Percentiles rank a stretch among this genome's conserved stretches.
These are phyloP conservation scores for Avena insularis DNA, from an alignment of 176 grass and related monocot species.

Conservation along the genomic window DNA sequence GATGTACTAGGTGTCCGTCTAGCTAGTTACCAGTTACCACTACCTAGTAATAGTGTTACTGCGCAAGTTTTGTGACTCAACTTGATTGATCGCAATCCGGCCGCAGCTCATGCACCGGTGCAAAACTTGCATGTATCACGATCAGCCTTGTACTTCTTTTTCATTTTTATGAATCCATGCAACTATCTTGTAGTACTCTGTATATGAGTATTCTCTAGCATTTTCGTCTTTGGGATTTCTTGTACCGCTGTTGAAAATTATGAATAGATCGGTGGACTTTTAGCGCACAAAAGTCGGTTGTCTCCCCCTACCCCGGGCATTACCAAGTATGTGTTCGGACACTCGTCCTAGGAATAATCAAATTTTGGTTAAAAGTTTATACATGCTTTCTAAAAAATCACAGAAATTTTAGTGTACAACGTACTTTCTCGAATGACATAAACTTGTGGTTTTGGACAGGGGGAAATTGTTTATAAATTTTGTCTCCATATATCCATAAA, in stretches of 20 bases:
- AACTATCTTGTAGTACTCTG: neutral
- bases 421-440: neutral
- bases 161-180: neutral
- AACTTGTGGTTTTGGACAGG: neutral
- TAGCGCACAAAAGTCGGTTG: too few relatives aligned
- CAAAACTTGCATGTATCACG: neutral
- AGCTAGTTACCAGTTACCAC: neutral
- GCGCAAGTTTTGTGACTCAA: neutral
- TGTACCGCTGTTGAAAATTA: too few relatives aligned
- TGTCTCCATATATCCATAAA: neutral
- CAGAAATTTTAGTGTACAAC: neutral
- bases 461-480: neutral
- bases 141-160: neutral
- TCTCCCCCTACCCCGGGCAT: neutral
- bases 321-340: neutral
- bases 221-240: too few relatives aligned
- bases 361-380: too few relatives aligned
- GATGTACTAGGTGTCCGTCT: conserved; percentile 20
- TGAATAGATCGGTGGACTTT: too few relatives aligned
- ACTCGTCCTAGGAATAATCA: neutral
- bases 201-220: too few relatives aligned
- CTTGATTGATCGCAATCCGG: neutral
- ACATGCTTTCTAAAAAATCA: neutral
- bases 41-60: neutral
- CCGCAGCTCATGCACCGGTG: neutral